Evolutionary conservation across 2,329 filamentous ascomycete genomes (phyloP).

Genomic region (Orbilia blumenaviensis): DNA sequence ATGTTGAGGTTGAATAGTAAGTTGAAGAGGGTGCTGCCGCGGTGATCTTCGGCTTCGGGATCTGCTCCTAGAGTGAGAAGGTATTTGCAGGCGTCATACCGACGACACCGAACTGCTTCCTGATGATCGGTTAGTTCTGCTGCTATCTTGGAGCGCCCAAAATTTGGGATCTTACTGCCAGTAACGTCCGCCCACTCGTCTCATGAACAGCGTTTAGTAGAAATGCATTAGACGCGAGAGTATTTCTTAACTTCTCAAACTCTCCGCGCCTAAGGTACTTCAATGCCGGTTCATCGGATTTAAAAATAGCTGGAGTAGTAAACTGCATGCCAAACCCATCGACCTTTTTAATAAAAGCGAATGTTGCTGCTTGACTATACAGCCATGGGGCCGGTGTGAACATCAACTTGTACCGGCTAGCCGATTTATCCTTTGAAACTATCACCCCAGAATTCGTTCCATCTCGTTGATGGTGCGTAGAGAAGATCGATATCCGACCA

Average conservation of each 20-base stretch:
- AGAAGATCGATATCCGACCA: slow-evolving; percentile 47
- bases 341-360: slow-evolving; percentile 39
- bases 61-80: slow-evolving; percentile 38
- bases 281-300: slow-evolving; percentile 41
- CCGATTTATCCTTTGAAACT: slow-evolving; percentile 36
- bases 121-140: background rate
- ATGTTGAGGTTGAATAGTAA: slow-evolving; percentile 45
- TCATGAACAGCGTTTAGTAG: slow-evolving; percentile 45
- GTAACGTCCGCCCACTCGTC: slow-evolving; percentile 29
- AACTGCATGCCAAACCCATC: slow-evolving; percentile 52
- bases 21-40: slow-evolving; percentile 48
- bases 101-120: slow-evolving; percentile 49
- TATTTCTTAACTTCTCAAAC: slow-evolving; percentile 28
- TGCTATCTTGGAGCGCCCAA: background rate
- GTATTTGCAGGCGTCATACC: slow-evolving; percentile 39
- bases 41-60: slow-evolving; percentile 42
- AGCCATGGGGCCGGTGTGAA: slow-evolving; percentile 46
- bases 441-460: background rate
- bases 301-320: slow-evolving; percentile 41
- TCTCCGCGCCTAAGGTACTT: slow-evolving; percentile 38
- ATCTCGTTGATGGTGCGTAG: slow-evolving; percentile 36
- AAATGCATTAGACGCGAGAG: slow-evolving; percentile 31
- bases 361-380: slow-evolving; percentile 41
- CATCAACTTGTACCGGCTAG: slow-evolving; percentile 47
- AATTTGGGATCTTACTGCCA: slow-evolving; percentile 21